Evolutionary conservation across 2,329 filamentous ascomycete genomes (phyloP), one percentile per base, ranked within the genome.

Genomic region (Calonectria montana): DNA sequence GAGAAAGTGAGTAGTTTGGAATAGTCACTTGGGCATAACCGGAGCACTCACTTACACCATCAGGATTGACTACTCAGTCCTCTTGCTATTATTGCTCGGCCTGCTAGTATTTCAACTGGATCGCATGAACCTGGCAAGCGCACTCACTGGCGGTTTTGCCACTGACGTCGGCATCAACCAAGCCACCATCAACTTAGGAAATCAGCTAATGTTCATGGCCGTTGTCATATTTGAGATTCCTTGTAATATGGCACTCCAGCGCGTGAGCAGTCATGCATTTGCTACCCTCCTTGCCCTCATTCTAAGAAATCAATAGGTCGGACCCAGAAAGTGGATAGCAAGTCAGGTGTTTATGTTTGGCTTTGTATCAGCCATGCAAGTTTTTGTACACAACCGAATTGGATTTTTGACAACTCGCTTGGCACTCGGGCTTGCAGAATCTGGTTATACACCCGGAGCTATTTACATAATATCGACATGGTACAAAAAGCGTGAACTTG

Each of bases 51-150:
- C 23, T 23, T 12, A 21, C 23, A 1, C 4, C 1, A 55, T 37
- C 41, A 89, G 86, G 74, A 81, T 86, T 48, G 87, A 89, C 70
- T 77, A 79, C 9, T 84, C 84, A 0, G 86, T 90, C 2, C 81
- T 90, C 0, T 84, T 86, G 0, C 80, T 89, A 0, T 82, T 90
- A 1, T 84, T 87, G 45, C 80, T 89, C 1, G 87, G 87, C 1
- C 80, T 90, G 2, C 81, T 88, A 1, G 86, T 86, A 48, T 88
- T 89, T 71, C 87, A 89, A 75, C 78, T 89, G 0, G 88, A 89
- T 71, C 85, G 88, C 29, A 88, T 87, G 82, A 89, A 89, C 69
- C 81, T 89, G 9, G 86, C 85, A 18, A 88, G 86, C 72, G 87
- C 87, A 9, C 78, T 89, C 0, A 89, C 87, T 0, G 86, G 83